Base-by-base conservation (phyloP, 1,284 basidiomycete genomes). In the Irpex sp. region DNA sequence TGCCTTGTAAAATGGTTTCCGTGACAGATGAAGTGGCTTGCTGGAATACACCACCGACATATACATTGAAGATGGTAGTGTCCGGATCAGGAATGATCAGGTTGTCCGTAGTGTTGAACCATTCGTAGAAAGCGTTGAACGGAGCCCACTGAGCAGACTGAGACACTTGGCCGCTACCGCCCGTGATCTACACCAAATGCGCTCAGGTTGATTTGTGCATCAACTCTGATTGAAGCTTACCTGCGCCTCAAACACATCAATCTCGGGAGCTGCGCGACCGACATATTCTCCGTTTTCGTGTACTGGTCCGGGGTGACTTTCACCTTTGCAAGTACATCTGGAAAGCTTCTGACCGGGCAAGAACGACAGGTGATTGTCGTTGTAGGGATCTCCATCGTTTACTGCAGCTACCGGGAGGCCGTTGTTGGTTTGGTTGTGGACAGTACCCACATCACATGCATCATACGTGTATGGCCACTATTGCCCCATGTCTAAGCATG, bases 401-500 rank as follows among this genome's bases (percentile, higher is more conserved):
- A 76, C 71, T 53, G 83, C 81, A 13, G 74, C 75, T 15, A 69
- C 43, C 1, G 78, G 80, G 9, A 73, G 66, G 5, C 78, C 78
- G 37, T 76, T 73, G 39, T 66, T 51, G 1, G 78, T 80, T 70
- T 83, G 82, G 68, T 84, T 84, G 21, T 77, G 70, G 37, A 83
- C 73, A 0, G 87, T 89, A 0, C 88, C 89, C 26, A 85, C 77
- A 68, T 83, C 83, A 69, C 82, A 87, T 2, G 74, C 67, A 67
- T 82, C 80, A 70, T 87, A 86, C 1, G 83, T 80, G 69, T 87
- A 87, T 8, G 82, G 83, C 74, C 83, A 84, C 78, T 77, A 58
- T 35, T 36, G 1, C 19, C 33, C 35, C 49, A 59, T 56, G 49
- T 19, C 21, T 37, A 7, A 47, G 31, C 9, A 13, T 6, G 53